Evolutionary conservation across 2,329 filamentous ascomycete species (phyloP).

Genomic region (Fusarium sulawesiense): DNA sequence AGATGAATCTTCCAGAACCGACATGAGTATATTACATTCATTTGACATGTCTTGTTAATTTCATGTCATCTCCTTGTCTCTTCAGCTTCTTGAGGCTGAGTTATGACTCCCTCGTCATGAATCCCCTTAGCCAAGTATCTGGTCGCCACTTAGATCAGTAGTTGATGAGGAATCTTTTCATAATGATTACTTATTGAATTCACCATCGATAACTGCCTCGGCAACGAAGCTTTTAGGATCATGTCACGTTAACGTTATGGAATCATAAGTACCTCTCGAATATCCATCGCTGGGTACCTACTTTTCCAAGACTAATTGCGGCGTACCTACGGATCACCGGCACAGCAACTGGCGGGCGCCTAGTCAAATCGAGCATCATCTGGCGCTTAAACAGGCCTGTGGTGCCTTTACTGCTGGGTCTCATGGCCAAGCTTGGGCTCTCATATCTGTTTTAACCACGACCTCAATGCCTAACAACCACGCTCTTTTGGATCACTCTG

Average conservation of each 20-base stretch:
- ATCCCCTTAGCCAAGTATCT: slow-evolving; percentile 5
- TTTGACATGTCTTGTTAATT: slow-evolving; percentile 7
- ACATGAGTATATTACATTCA: slow-evolving; percentile 7
- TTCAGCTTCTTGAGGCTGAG: slow-evolving; percentile 9
- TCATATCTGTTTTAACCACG: not conserved
- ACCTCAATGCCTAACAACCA: slow-evolving; percentile 1
- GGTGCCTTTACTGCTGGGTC: slow-evolving; percentile 2
- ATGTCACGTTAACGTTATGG: slow-evolving; percentile 9
- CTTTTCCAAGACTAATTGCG: slow-evolving; percentile 4
- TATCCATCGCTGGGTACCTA: not conserved
- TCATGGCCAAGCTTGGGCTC: slow-evolving; percentile 2
- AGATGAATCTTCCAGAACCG: slow-evolving; percentile 19
- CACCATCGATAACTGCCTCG: slow-evolving; percentile 8
- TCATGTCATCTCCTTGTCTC: not conserved
- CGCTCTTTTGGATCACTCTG: not conserved
- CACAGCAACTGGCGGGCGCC: slow-evolving; percentile 25
- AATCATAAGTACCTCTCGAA: slow-evolving; percentile 11
- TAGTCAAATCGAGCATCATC: slow-evolving; percentile 23
- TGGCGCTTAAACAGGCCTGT: slow-evolving; percentile 28
- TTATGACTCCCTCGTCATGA: not conserved
- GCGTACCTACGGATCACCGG: slow-evolving; percentile 30
- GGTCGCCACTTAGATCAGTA: slow-evolving; percentile 10
- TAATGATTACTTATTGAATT: slow-evolving; percentile 32
- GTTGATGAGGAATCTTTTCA: slow-evolving; percentile 29
- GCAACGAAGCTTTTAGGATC: not conserved